Percentiles rank a stretch among this genome's conserved stretches.
Evolutionary conservation across 2,329 filamentous ascomycete genomes (phyloP).

Genomic region (Coccinonectria pachysandricola): DNA sequence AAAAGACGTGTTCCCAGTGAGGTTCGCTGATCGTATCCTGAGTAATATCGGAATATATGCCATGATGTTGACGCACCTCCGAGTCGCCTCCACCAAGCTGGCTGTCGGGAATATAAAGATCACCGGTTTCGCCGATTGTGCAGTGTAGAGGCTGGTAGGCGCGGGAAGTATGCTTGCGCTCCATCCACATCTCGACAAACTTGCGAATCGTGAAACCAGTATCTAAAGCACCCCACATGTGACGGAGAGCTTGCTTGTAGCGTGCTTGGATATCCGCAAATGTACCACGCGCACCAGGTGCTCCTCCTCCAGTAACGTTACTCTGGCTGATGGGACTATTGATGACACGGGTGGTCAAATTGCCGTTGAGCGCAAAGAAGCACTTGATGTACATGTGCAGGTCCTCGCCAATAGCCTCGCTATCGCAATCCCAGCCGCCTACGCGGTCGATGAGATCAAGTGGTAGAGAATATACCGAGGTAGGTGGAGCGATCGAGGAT

Average conservation of each 20-base stretch:
- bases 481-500: constrained; percentile 57
- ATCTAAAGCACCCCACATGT: constrained; percentile 68
- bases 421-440: constrained; percentile 61
- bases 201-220: constrained; percentile 55
- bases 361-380: constrained; percentile 63
- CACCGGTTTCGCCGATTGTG: constrained; percentile 31
- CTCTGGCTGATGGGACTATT: constrained; percentile 62
- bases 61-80: constrained; percentile 34
- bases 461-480: constrained; percentile 63
- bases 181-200: constrained; percentile 44
- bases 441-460: constrained; percentile 57
- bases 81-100: constrained; percentile 29
- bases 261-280: constrained; percentile 51
- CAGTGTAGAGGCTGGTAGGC: constrained; percentile 47
- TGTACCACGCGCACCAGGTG: constrained; percentile 42
- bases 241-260: constrained; percentile 61
- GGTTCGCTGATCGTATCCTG: constrained; percentile 40
- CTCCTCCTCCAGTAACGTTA: constrained; percentile 54
- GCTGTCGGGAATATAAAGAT: constrained; percentile 38
- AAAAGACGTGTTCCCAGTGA: constrained; percentile 45
- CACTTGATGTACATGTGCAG: constrained; percentile 72
- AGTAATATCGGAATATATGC: constrained; percentile 45
- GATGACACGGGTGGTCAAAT: constrained; percentile 53
- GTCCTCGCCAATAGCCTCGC: constrained; percentile 65
- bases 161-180: constrained; percentile 45